These are phyloP conservation scores for Exophiala alcalophila DNA, from an alignment of 2,329 filamentous ascomycete species.

Conservation along the genomic window DNA sequence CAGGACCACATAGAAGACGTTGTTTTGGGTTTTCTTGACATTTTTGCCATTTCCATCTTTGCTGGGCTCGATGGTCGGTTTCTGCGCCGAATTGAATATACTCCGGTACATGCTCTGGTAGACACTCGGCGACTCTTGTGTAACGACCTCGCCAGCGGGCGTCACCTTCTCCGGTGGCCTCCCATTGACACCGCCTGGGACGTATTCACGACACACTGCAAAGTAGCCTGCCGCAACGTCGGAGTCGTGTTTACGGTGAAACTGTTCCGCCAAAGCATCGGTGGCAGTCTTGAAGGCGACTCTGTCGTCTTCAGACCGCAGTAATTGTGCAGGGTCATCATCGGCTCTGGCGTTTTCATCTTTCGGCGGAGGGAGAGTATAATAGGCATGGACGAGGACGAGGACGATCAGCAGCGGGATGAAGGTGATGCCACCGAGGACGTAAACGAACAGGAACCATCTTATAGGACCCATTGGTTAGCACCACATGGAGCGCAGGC, in stretches of 20 bases:
- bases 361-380: slow-evolving; percentile 57
- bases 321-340: slow-evolving; percentile 41
- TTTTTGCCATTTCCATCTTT: slow-evolving; percentile 44
- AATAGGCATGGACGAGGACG: slow-evolving; percentile 64
- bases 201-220: slow-evolving; percentile 90
- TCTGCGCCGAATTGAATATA: slow-evolving; percentile 79
- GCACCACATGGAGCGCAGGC: slow-evolving; percentile 19
- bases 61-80: slow-evolving; percentile 52
- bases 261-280: slow-evolving; percentile 58
- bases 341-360: slow-evolving; percentile 1
- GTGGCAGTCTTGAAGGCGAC: slow-evolving; percentile 61
- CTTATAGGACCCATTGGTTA: slow-evolving; percentile 26
- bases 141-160: slow-evolving; percentile 73
- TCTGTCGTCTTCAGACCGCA: slow-evolving; percentile 61
- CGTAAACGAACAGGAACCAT: slow-evolving; percentile 69
- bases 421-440: slow-evolving; percentile 85
- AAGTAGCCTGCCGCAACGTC: slow-evolving; percentile 90
- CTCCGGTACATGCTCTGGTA: slow-evolving; percentile 98
- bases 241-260: slow-evolving; percentile 61
- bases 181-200: slow-evolving; percentile 84
- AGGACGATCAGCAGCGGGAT: slow-evolving; percentile 66
- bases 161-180: slow-evolving; percentile 86
- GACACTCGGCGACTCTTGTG: slow-evolving; percentile 82
- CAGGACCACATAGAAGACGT: slow-evolving; percentile 89
- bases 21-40: slow-evolving; percentile 64